These are phyloP conservation scores for Glonium stellatum DNA, from an alignment of 495 filamentous ascomycete species.

Conservation along the genomic window DNA sequence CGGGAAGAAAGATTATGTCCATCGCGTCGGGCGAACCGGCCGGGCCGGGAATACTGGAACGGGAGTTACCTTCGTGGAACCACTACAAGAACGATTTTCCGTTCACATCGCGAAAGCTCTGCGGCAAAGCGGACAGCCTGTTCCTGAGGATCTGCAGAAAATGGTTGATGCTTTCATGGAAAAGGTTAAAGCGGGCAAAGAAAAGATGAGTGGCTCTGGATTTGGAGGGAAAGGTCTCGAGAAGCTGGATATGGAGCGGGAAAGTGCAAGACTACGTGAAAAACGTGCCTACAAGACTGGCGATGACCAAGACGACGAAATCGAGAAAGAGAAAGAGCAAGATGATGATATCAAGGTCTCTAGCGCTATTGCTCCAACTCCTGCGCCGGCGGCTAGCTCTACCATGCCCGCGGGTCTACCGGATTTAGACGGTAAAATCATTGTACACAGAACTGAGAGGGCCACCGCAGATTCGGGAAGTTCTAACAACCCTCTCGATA, in stretches of 20 bases:
- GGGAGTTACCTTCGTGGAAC: slow-evolving; percentile 88
- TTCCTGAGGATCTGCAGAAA: slow-evolving; percentile 65
- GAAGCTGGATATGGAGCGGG: slow-evolving; percentile 81
- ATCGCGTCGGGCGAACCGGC: slow-evolving; percentile 89
- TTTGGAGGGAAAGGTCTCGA: slow-evolving; percentile 96
- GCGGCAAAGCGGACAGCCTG: slow-evolving; percentile 76
- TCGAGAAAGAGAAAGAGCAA: background rate
- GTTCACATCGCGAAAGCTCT: slow-evolving; percentile 88
- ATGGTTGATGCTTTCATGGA: slow-evolving; percentile 64
- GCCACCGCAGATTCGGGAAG: slow-evolving; percentile 36
- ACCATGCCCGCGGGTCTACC: slow-evolving; percentile 23
- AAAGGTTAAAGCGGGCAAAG: slow-evolving; percentile 87
- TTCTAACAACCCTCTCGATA: slow-evolving; percentile 69
- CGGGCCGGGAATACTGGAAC: slow-evolving; percentile 92
- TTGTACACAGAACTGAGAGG: slow-evolving; percentile 67
- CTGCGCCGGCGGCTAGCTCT: slow-evolving; percentile 41
- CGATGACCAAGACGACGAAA: slow-evolving; percentile 71
- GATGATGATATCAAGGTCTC: slow-evolving; percentile 44
- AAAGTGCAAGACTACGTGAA: slow-evolving; percentile 73
- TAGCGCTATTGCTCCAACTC: slow-evolving; percentile 16
- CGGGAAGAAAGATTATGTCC: slow-evolving; percentile 67
- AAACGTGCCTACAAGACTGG: slow-evolving; percentile 85
- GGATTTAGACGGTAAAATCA: slow-evolving; percentile 54
- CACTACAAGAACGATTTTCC: slow-evolving; percentile 75
- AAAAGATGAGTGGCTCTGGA: slow-evolving; percentile 70